Percentiles rank a stretch among this genome's conserved stretches.
Conservation (phyloP, 192 early-diverging fungal genomes). For the Diversispora eburnea region DNA sequence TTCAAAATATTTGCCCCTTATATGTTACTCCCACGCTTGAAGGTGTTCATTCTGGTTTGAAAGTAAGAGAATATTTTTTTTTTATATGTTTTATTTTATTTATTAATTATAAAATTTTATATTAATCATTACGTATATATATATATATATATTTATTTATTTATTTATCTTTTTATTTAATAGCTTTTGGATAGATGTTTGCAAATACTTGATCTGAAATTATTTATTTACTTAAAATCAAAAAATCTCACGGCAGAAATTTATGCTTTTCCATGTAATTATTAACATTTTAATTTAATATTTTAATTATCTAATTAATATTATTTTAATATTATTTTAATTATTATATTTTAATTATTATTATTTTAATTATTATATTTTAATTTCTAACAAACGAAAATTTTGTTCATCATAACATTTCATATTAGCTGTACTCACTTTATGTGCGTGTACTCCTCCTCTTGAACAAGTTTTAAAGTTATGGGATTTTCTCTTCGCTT, state of each 20-base stretch:
- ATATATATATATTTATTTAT: slow-evolving; percentile 18
- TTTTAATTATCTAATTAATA: slow-evolving; percentile 11
- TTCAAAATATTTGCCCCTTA: slow-evolving; percentile 83
- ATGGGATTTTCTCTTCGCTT: slow-evolving; percentile 92
- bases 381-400: background rate
- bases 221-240: slow-evolving; percentile 67
- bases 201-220: slow-evolving; percentile 62
- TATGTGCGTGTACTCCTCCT: slow-evolving; percentile 86
- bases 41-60: slow-evolving; percentile 87
- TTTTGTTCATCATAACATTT: no score
- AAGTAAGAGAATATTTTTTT: slow-evolving; percentile 43
- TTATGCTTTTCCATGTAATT: slow-evolving; percentile 87
- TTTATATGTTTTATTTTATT: slow-evolving; percentile 1
- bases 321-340: slow-evolving; percentile 1
- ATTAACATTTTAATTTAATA: background rate
- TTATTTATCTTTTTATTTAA: slow-evolving; percentile 4
- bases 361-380: slow-evolving; percentile 5
- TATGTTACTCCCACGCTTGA: slow-evolving; percentile 89
- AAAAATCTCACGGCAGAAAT: slow-evolving; percentile 73
- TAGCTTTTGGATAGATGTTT: slow-evolving; percentile 84
- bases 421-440: slow-evolving; percentile 75
- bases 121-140: slow-evolving; percentile 19
- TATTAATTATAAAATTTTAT: background rate
- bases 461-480: slow-evolving; percentile 76
- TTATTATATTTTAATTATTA: slow-evolving; percentile 1